Evolutionary conservation across 2,329 filamentous ascomycete species (phyloP).

Genomic region (Cercospora sp.): DNA sequence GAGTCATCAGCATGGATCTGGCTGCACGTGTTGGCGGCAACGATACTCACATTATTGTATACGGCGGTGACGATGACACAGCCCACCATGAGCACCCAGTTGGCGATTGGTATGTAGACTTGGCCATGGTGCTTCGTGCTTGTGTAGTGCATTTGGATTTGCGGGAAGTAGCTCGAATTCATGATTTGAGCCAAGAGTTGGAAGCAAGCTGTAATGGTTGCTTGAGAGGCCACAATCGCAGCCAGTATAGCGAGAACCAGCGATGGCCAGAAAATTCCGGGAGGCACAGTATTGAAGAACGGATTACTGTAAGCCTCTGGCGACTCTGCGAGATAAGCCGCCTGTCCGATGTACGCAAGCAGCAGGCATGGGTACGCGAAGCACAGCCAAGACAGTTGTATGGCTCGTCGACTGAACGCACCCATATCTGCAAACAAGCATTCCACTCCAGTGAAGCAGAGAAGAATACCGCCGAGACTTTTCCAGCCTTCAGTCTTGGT

Average conservation of each 20-base stretch:
- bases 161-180: slow-evolving; percentile 71
- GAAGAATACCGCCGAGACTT: slow-evolving; percentile 65
- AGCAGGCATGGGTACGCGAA: slow-evolving; percentile 68
- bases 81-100: slow-evolving; percentile 75
- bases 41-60: slow-evolving; percentile 59
- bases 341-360: slow-evolving; percentile 70
- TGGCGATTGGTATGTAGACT: slow-evolving; percentile 72
- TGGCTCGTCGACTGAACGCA: slow-evolving; percentile 63
- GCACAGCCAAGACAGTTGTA: slow-evolving; percentile 71
- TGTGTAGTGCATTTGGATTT: slow-evolving; percentile 71
- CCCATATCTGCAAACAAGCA: slow-evolving; percentile 76
- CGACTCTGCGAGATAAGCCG: slow-evolving; percentile 65
- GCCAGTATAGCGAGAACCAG: slow-evolving; percentile 65
- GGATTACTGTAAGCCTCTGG: slow-evolving; percentile 67
- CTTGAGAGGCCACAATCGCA: slow-evolving; percentile 75
- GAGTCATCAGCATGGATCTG: slow-evolving; percentile 23
- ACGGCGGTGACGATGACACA: slow-evolving; percentile 64
- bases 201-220: slow-evolving; percentile 73
- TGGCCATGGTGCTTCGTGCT: slow-evolving; percentile 70
- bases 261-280: slow-evolving; percentile 66
- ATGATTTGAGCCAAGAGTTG: slow-evolving; percentile 67
- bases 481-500: slow-evolving; percentile 63
- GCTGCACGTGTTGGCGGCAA: slow-evolving; percentile 50
- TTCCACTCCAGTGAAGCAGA: slow-evolving; percentile 74
- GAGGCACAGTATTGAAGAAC: slow-evolving; percentile 70